Percentiles rank a stretch among this genome's conserved stretches.
Conservation (phyloP, 352 stramenopile genomes). For the Elongisporangium anandrum region DNA sequence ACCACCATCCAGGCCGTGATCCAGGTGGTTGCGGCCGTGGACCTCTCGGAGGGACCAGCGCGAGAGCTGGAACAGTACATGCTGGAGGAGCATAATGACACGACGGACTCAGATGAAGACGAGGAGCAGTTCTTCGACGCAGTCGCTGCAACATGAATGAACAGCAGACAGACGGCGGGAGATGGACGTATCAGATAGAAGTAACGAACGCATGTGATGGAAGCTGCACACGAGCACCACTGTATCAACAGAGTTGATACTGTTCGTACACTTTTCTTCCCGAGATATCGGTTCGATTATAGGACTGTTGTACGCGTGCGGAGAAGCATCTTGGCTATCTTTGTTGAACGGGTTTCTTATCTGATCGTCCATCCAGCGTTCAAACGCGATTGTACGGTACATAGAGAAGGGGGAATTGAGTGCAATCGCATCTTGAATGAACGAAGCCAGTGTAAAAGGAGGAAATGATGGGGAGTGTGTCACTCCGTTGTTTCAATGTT, state of each 20-base stretch:
- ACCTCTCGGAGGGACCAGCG: slow-evolving; percentile 41
- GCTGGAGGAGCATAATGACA: slow-evolving; percentile 28
- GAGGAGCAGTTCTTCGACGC: slow-evolving; percentile 62
- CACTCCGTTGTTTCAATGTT: not conserved
- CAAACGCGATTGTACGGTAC: not conserved
- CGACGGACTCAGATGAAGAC: slow-evolving; percentile 19
- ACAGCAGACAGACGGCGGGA: not conserved
- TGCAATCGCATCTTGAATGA: too few relatives aligned
- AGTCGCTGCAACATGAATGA: slow-evolving; percentile 9
- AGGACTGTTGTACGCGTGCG: not conserved
- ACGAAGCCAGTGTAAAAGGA: too few relatives aligned
- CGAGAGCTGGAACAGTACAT: slow-evolving; percentile 56
- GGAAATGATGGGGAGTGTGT: not conserved
- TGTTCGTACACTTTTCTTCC: not conserved
- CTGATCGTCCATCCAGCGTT: not conserved
- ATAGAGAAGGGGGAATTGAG: too few relatives aligned
- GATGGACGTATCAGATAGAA: not conserved
- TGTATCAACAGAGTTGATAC: not conserved
- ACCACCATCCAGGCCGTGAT: slow-evolving; percentile 72
- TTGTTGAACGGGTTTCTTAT: not conserved
- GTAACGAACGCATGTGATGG: not conserved
- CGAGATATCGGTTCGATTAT: not conserved
- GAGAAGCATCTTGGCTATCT: too few relatives aligned
- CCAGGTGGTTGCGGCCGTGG: slow-evolving; percentile 63
- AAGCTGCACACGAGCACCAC: not conserved